Base-by-base conservation (phyloP, 1,284 basidiomycete genomes). In the Coniophora puteana region DNA sequence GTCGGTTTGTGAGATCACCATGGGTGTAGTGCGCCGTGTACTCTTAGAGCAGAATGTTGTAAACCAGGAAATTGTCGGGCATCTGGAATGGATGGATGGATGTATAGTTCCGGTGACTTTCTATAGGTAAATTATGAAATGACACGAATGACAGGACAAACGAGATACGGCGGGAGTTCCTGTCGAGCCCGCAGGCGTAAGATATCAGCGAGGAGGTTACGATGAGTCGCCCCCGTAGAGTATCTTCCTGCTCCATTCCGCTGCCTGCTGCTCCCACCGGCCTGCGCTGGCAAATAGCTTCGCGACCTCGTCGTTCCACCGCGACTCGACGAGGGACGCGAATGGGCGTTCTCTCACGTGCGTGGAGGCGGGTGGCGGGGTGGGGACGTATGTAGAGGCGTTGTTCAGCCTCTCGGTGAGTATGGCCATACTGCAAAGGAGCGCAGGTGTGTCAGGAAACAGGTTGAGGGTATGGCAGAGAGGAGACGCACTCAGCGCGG, bases 231-330 rank as follows among this genome's bases (percentile, higher is more conserved):
- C 52, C 13, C 70, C 69, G 48, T 76, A 73, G 33, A 78, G 36
- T 36, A 66, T 34, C 36, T 55, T 66, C 48, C 53, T 53, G 14
- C 71, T 66, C 72, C 71, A 72, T 4, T 65, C 66, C 34, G 59
- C 59, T 14, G 63, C 66, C 4, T 61, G 63, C 24, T 53, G 62
- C 41, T 76, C 74, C 62, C 68, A 69, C 18, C 58, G 57, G 14
- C 64, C 55, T 38, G 69, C 58, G 13, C 68, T 66, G 13, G 55
- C 50, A 44, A 72, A 74, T 11, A 73, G 44, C 26, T 48, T 48
- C 8, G 65, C 69, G 17, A 80, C 47, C 41, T 79, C 67, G 12
- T 65, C 53, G 48, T 80, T 80, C 78, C 78, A 80, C 34, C 53
- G 62, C 5, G 65, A 62, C 47, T 79, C 63, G 17, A 80, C 18